Base-by-base conservation (phyloP, 2,329 filamentous ascomycete species). In the Botrytis elliptica region DNA sequence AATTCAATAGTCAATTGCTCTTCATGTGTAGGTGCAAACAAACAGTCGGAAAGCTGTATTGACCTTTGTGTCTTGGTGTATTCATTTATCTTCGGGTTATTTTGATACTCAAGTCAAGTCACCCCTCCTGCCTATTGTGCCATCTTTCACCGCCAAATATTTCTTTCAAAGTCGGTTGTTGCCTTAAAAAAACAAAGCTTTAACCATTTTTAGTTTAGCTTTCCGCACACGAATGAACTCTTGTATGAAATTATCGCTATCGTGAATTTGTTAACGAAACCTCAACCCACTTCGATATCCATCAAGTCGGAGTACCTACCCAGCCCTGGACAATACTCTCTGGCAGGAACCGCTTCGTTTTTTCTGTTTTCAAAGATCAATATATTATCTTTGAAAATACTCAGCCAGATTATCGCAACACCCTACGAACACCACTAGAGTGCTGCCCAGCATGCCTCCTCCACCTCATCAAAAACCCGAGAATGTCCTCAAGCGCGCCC, bases 401-500 rank as follows among this genome's bases (percentile, higher is more conserved):
- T 59, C 38, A 57, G 57, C 49, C 38, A 29, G 18, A 38, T 33
- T 49, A 72, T 72, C 72, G 33, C 44, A 46, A 29, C 46, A 46
- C 57, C 46, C 20, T 59, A 57, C 25, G n/a, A 40, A 73, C 57
- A 68, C 9, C 29, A 18, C 33, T 25, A 76, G 75, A 77, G 76
- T 74, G 60, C 73, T 77, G 76, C 76, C 77, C 76, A 80, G 66
- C 73, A 81, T 81, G 96, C 94, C 96, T 88, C 96, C 96, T 83
- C 95, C 80, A 40, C 95, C 86, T 93, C 94, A 98, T 84, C 95
- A 96, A 84, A 97, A 97, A 85, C 96, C 96, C 82, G 96, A 99
- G 88, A 99, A 99, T 91, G 95, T 98, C 83, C 91, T 98, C 84
- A 97, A 97, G 90, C 91, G 96, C 84, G 96, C 96, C 77, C 92